Evolutionary conservation across 176 grass and related monocot species (phyloP), one percentile per base, ranked within the genome.

Genomic region (Alopecurus myosuroides): DNA sequence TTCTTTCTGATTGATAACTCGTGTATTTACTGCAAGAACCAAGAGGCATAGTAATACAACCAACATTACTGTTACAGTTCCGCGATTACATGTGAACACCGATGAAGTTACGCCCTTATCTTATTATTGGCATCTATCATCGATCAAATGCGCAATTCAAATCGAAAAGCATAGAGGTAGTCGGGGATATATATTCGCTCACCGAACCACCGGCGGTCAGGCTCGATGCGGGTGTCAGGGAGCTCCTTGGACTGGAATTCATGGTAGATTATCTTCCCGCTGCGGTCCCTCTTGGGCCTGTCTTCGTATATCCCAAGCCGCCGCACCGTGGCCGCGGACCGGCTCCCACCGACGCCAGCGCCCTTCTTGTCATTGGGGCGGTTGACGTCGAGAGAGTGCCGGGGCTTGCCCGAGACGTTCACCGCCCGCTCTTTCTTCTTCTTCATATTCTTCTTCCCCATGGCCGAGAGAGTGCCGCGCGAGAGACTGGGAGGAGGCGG

Each of bases 321-420:
- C 44, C 95, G 92, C 70, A 98, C 95, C 18, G 92, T 98, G 56
- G 91, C 79, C 22, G 86, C 92, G 17, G 87, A 90, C 34, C 93
- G 93, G n/a, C 46, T 23, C 52, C 87, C 88, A 50, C 91, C 90
- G 64, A 17, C 63, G 85, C 86, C 86, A 1, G 81, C 69, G 62
- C 86, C 86, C 89, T 85, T 88, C 80, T 89, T 94, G 61, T 70
- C 92, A 98, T 98, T 98, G 93, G 90, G 81, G 19, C 91, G 91
- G 90, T 98, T 98, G 35, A 95, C 93, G 85, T 95, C 93, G 49
- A 95, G 77, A 23, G 95, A 98, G 89, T 98, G 95, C 77, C 85
- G 92, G 72, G 95, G 93, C 87, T 94, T 98, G 39, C 91, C 93
- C 12, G 91, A 98, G 33, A 98, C 91, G 58, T 98, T 98, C 70